Evolutionary conservation across 495 filamentous ascomycete species (phyloP).

Genomic region (Tuber magnatum): DNA sequence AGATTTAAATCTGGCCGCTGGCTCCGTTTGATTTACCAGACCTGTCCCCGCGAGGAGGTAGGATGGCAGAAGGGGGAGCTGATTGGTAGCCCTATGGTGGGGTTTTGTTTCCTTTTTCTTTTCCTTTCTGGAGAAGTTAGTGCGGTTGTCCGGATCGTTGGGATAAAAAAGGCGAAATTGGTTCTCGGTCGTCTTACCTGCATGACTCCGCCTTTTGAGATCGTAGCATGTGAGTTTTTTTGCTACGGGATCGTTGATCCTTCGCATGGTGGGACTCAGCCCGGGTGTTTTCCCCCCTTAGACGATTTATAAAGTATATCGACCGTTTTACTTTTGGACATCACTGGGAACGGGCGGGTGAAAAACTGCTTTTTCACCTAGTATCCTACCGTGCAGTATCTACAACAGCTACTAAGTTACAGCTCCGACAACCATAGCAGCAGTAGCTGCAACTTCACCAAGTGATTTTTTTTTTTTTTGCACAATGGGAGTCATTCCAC

Average conservation of each 20-base stretch:
- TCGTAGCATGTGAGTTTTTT: not conserved
- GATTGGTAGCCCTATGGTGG: not conserved
- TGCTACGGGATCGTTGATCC: not conserved
- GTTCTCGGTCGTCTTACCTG: constrained; percentile 1
- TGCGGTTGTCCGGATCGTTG: not conserved
- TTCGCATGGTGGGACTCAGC: not conserved
- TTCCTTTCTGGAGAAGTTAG: not conserved
- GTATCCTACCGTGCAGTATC: not conserved
- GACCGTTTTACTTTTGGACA: not conserved
- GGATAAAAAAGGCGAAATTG: not conserved
- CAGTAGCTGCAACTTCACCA: not conserved
- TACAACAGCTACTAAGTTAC: not conserved
- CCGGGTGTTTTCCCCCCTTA: not conserved
- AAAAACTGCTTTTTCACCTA: not conserved
- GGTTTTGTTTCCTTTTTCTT: not conserved
- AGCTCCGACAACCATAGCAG: not conserved
- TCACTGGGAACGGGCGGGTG: not conserved
- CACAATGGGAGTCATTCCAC: not conserved
- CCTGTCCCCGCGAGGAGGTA: not conserved
- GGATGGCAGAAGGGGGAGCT: not conserved
- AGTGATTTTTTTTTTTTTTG: not conserved
- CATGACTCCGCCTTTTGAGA: constrained; percentile 1
- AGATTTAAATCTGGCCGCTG: not conserved
- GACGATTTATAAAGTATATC: not conserved
- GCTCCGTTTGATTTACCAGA: not conserved